Evolutionary conservation across 2,329 filamentous ascomycete species (phyloP).

Genomic region (Trichoderma sp.): DNA sequence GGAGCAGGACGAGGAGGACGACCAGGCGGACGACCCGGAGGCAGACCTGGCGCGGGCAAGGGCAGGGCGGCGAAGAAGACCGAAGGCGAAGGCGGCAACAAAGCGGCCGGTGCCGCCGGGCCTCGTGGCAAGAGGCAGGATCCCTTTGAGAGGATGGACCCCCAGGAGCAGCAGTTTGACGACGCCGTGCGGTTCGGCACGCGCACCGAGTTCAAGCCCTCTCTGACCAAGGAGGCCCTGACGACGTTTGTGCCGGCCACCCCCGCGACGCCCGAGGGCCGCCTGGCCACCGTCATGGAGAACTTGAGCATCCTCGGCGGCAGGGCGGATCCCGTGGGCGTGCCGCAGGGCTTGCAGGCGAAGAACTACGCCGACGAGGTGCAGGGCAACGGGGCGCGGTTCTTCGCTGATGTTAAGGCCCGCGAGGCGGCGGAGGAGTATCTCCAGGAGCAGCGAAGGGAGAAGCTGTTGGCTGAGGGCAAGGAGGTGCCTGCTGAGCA

Average conservation of each 20-base stretch:
- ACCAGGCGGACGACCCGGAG: slow-evolving; percentile 19
- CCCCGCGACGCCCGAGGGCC: slow-evolving; percentile 30
- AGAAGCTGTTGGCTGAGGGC: slow-evolving; percentile 22
- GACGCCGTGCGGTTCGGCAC: slow-evolving; percentile 36
- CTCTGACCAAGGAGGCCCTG: slow-evolving; percentile 34
- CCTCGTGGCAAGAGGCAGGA: slow-evolving; percentile 24
- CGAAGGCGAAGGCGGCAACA: slow-evolving; percentile 24
- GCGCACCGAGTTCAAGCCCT: slow-evolving; percentile 32
- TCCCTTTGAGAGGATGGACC: slow-evolving; percentile 30
- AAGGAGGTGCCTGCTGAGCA: background rate
- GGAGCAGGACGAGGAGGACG: slow-evolving; percentile 25
- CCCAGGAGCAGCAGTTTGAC: slow-evolving; percentile 36
- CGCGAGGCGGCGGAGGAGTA: slow-evolving; percentile 33
- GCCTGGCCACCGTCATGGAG: slow-evolving; percentile 35
- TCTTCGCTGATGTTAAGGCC: slow-evolving; percentile 33
- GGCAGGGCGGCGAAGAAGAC: slow-evolving; percentile 25
- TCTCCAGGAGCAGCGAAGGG: slow-evolving; percentile 27
- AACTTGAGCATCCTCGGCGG: slow-evolving; percentile 37
- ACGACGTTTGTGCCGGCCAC: slow-evolving; percentile 31
- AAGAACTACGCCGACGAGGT: slow-evolving; percentile 33
- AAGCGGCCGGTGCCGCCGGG: background rate
- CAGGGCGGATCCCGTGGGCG: slow-evolving; percentile 35
- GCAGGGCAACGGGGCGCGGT: slow-evolving; percentile 29
- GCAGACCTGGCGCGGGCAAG: slow-evolving; percentile 21
- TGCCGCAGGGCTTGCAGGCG: slow-evolving; percentile 31